Base-by-base conservation (phyloP, 441 rosid species). In the Populus tomentosa region DNA sequence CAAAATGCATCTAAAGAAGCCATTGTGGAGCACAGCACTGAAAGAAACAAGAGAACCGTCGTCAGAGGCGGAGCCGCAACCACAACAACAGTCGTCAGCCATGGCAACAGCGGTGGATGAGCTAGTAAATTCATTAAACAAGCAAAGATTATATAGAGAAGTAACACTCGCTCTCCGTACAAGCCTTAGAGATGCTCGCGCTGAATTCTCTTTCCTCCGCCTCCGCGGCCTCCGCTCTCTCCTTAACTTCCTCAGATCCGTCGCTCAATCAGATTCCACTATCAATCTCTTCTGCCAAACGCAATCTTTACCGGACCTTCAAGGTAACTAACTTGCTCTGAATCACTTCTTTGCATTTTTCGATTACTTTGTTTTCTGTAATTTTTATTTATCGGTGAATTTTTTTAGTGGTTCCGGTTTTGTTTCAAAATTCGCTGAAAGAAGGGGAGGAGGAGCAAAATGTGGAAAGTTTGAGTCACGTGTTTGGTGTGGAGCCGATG, bases 151-250 rank as follows among this genome's bases (percentile, higher is more conserved):
- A 26, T 92, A 88, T 87, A 82, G 96, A 64, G 99, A 95, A 84
- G 89, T 95, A 70, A 93, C 97, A 63, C 93, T 95, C 74, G 93
- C 97, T 36, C 96, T 95, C 66, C 90, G 94, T 4, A 86, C 94
- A 50, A 93, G 94, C 21, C 92, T 95, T 80, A 85, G 90, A 14
- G 99, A 95, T 66, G 93, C 94, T 23, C 83, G 91, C 72, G 95
- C 98, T 61, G 96, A 90, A 75, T 95, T 92, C 88, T 93, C 98
- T 13, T 93, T 92, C 85, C 98, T 93, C 78, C 94, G 98, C 23
- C 82, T 90, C 80, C 91, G 92, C 3, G 96, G 93, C 77, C 98
- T 93, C 80, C 90, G 91, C 74, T 87, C 88, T 62, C 92, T 95
- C 71, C 96, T 92, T 81, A 91, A 91, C 81, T 88, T 92, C 83